A percentile compares a stretch with the other conserved stretches of the same genome.
Conservation (phyloP, 768 basidiomycete genomes). For the Daedaleopsis sinensis region DNA sequence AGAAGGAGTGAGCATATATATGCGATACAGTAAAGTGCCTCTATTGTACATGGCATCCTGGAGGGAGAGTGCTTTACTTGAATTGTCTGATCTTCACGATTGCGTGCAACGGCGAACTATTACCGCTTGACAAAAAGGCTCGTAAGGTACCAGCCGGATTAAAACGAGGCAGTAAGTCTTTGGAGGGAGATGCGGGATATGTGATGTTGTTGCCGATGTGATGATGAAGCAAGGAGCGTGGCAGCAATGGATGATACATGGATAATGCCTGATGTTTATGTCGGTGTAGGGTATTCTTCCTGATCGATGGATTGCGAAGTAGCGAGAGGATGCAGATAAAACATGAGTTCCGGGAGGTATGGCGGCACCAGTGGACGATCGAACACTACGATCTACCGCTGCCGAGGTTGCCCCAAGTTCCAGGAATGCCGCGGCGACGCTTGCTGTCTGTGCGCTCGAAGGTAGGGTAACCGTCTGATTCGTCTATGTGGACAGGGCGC, state of each 20-base stretch:
- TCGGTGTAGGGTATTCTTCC: neutral
- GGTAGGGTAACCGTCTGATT: slow-evolving; percentile 30
- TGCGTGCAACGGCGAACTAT: neutral
- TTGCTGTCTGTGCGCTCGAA: slow-evolving; percentile 28
- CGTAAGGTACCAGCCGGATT: neutral
- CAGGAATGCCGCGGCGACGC: slow-evolving; percentile 37
- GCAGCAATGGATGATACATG: slow-evolving; percentile 1
- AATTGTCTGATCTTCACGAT: neutral
- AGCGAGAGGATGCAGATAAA: neutral
- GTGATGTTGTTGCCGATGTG: neutral
- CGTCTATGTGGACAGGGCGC: slow-evolving; percentile 17
- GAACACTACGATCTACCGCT: slow-evolving; percentile 9
- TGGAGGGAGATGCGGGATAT: neutral
- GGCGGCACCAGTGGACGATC: neutral
- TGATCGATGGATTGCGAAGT: neutral
- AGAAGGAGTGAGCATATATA: neutral
- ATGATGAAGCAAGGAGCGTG: neutral
- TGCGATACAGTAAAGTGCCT: neutral
- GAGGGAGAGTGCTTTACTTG: neutral
- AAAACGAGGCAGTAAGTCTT: neutral
- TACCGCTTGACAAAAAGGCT: neutral
- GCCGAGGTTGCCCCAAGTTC: slow-evolving; percentile 31
- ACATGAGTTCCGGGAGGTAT: neutral
- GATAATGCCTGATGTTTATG: neutral
- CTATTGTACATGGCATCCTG: neutral